Conservation (phyloP, 805 yeast genomes). For the Saturnispora serradocipensis region DNA sequence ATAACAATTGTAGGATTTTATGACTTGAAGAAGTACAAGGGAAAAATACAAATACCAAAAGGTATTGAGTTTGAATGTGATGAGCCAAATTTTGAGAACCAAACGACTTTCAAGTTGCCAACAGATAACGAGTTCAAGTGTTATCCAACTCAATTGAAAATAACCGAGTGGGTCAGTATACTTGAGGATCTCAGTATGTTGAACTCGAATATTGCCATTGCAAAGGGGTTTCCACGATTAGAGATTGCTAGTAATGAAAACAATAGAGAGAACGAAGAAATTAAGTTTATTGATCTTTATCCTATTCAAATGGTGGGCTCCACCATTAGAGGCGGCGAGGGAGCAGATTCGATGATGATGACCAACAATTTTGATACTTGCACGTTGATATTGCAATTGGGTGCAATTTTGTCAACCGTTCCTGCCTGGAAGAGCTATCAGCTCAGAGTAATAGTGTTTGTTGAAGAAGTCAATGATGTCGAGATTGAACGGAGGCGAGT, state of each 20-base stretch:
- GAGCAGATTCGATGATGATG: constrained; percentile 51
- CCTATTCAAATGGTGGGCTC: constrained; percentile 96
- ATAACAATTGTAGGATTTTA: constrained; percentile 88
- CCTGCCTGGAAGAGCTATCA: constrained; percentile 81
- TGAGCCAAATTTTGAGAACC: constrained; percentile 17
- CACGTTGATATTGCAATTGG: constrained; percentile 85
- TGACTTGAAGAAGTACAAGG: constrained; percentile 37
- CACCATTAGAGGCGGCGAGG: constrained; percentile 49
- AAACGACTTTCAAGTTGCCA: constrained; percentile 21
- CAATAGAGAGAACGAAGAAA: constrained; percentile 20
- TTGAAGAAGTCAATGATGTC: constrained; percentile 64
- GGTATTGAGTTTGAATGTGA: constrained; percentile 21
- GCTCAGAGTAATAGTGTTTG: constrained; percentile 81
- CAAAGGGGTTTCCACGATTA: constrained; percentile 70
- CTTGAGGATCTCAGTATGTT: constrained; percentile 82
- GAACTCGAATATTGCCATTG: constrained; percentile 89
- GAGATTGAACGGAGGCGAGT: constrained; percentile 61
- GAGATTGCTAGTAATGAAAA: constrained; percentile 27
- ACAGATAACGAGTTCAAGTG: constrained; percentile 66
- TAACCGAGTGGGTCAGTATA: constrained; percentile 84
- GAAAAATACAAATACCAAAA: constrained; percentile 13
- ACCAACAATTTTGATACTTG: constrained; percentile 95
- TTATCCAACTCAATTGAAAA: constrained; percentile 52
- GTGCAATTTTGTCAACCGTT: constrained; percentile 87
- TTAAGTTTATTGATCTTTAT: constrained; percentile 72